Evolutionary conservation across 2,329 filamentous ascomycete species (phyloP).

Genomic region (Cercospora janseana): DNA sequence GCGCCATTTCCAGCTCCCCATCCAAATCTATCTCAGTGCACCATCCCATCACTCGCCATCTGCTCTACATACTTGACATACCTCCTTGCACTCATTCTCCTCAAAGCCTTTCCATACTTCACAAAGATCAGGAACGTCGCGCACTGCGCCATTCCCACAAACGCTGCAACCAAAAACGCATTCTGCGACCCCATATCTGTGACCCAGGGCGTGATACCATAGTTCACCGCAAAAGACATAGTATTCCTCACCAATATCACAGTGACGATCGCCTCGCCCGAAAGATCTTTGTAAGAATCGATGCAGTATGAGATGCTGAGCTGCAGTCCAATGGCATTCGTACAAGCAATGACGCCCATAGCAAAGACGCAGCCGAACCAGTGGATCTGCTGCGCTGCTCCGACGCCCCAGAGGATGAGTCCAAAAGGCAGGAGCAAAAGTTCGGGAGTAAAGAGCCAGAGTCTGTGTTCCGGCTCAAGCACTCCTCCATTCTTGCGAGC

Average conservation of each 20-base stretch:
- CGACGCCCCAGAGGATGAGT: constrained; percentile 53
- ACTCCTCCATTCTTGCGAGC: constrained; percentile 43
- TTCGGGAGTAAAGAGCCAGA: constrained; percentile 43
- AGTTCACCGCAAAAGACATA: constrained; percentile 49
- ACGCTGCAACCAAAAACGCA: constrained; percentile 46
- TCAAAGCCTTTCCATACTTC: constrained; percentile 49
- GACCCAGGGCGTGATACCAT: constrained; percentile 52
- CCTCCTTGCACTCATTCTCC: constrained; percentile 38
- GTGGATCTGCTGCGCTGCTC: constrained; percentile 47
- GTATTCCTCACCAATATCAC: constrained; percentile 51
- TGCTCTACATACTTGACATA: constrained; percentile 43
- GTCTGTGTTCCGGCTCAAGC: constrained; percentile 42
- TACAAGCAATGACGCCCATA: constrained; percentile 48
- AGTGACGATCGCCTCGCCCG: constrained; percentile 47
- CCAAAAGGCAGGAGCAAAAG: constrained; percentile 46
- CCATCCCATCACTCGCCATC: constrained; percentile 30
- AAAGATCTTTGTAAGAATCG: constrained; percentile 48
- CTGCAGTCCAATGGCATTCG: constrained; percentile 44
- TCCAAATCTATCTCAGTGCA: constrained; percentile 23
- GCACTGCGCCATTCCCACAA: constrained; percentile 44
- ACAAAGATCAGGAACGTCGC: constrained; percentile 47
- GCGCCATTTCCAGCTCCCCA: no score
- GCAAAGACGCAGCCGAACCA: constrained; percentile 49
- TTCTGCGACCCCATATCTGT: constrained; percentile 45
- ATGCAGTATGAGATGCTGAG: constrained; percentile 46